phyloP scores from a whole-genome alignment of 2,329 filamentous ascomycete genomes.

The Fusarium bactridioides region DNA sequence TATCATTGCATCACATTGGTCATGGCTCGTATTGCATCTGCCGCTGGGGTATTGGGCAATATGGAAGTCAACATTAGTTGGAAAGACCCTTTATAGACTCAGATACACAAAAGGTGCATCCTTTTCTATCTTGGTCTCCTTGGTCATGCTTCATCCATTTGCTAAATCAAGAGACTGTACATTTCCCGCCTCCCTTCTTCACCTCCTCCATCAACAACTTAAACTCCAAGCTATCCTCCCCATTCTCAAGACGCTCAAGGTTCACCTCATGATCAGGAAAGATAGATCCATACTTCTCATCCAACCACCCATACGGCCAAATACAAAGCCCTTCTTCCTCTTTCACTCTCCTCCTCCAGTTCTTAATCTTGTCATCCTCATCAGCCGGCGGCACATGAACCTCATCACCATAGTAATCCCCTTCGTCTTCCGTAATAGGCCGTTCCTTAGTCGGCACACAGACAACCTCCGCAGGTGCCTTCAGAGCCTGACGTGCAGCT shows the following conservation, averaged over 20 bases:
- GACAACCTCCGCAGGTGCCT: background rate
- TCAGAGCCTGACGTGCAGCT: background rate
- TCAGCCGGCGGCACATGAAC: background rate
- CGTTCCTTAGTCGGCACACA: background rate
- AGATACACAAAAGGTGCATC: background rate
- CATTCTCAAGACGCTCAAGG: background rate
- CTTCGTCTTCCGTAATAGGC: background rate
- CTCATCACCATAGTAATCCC: background rate
- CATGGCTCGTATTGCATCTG: background rate
- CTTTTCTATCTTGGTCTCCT: background rate
- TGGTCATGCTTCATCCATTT: background rate
- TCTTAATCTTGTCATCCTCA: background rate
- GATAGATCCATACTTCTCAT: background rate
- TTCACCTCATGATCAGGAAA: background rate
- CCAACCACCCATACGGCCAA: constrained; percentile 1
- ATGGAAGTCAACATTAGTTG: background rate
- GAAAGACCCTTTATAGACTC: background rate
- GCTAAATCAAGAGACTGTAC: background rate
- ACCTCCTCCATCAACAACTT: background rate
- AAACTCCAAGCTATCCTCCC: constrained; percentile 4
- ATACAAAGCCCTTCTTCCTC: background rate
- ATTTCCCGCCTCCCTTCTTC: background rate
- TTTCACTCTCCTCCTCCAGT: background rate
- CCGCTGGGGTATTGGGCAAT: background rate
- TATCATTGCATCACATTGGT: background rate